phyloP scores from a whole-genome alignment of 495 filamentous ascomycete species.

The Penicillium macrosclerotiorum region DNA sequence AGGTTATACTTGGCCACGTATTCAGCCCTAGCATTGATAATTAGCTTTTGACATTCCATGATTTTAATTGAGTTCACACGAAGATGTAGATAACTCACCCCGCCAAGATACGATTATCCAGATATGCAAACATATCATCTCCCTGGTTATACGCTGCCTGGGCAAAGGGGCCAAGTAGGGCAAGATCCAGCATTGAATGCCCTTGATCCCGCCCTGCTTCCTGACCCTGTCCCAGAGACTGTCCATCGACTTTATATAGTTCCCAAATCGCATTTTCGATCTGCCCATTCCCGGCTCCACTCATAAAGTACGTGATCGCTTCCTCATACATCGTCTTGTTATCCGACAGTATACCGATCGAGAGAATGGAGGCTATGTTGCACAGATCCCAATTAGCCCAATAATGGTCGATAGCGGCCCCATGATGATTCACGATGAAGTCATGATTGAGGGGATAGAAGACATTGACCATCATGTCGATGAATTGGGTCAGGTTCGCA shows the following conservation, averaged over 20 bases:
- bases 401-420: conserved; percentile 30
- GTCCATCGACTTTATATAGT: conserved; percentile 10
- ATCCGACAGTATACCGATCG: no score
- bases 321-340: no score
- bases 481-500: conserved; percentile 15
- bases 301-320: conserved; percentile 37
- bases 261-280: no score
- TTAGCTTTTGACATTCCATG: no score
- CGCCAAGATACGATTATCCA: conserved; percentile 33
- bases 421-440: conserved; percentile 34
- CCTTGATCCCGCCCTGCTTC: conserved; percentile 47
- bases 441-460: conserved; percentile 36
- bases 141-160: conserved; percentile 44
- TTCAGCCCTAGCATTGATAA: conserved; percentile 25
- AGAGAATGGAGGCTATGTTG: conserved; percentile 37
- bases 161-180: conserved; percentile 36
- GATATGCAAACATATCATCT: conserved; percentile 33
- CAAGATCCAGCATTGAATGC: conserved; percentile 38
- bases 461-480: conserved; percentile 28
- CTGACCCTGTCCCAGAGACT: conserved; percentile 37
- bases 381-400: conserved; percentile 49
- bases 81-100: conserved; percentile 17
- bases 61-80: no score
- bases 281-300: conserved; percentile 39
- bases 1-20: conserved; percentile 45